Evolutionary conservation across 257 asterid species (phyloP).

Genomic region (Paulownia fortunei): DNA sequence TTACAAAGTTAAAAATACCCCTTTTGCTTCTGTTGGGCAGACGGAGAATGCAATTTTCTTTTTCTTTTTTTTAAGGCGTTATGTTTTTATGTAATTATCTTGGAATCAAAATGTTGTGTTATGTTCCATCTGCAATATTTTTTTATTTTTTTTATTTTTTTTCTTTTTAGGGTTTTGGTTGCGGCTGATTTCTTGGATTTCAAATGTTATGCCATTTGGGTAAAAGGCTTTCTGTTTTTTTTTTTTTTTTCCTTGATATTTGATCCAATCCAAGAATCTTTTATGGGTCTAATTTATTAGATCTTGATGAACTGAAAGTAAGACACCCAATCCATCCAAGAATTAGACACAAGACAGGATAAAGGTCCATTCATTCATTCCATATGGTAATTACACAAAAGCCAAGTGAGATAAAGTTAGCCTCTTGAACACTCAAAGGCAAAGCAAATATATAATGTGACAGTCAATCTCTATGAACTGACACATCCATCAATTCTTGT

Average conservation of each 20-base stretch:
- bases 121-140: no score
- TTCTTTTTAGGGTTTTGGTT: no score
- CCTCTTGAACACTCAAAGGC: constrained; percentile 25
- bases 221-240: no score
- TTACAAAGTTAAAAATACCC: no score
- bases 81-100: background rate
- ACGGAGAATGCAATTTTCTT: no score
- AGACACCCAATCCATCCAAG: background rate
- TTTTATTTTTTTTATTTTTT: no score
- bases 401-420: constrained; percentile 10
- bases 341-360: background rate
- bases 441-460: background rate
- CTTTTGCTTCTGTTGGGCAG: no score
- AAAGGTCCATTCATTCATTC: background rate
- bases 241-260: background rate
- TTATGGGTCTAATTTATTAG: no score
- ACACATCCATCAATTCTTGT: constrained; percentile 34
- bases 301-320: background rate
- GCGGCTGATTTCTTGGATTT: no score
- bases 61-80: background rate
- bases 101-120: background rate
- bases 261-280: background rate
- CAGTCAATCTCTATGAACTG: constrained; percentile 32
- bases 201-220: background rate
- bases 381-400: background rate